A percentile compares a stretch with the other conserved stretches of the same genome.
These are phyloP conservation scores for Candida labiduridarum DNA, from an alignment of 1,139 yeast species.

Conservation along the genomic window DNA sequence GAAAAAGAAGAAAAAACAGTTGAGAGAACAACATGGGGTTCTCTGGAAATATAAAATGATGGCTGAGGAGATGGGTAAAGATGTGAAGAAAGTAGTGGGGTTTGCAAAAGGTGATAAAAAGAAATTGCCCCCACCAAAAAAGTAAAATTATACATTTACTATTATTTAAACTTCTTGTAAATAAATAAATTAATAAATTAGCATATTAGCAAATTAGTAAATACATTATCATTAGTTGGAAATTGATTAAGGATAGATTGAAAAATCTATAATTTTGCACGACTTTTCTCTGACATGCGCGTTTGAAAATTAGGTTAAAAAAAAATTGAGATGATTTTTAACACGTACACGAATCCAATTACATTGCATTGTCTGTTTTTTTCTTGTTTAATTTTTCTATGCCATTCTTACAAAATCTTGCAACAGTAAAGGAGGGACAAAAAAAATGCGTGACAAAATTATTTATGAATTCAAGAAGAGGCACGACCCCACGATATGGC, in stretches of 20 bases:
- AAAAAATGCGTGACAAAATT: constrained; percentile 3
- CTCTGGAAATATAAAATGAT: constrained; percentile 45
- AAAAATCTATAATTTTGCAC: no score
- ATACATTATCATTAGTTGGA: no score
- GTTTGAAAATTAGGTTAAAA: not conserved
- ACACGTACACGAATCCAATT: not conserved
- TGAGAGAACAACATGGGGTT: constrained; percentile 41
- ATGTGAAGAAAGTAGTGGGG: constrained; percentile 27
- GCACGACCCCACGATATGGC: not conserved
- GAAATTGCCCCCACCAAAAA: constrained; percentile 7
- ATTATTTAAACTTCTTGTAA: constrained; percentile 3
- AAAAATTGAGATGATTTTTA: constrained; percentile 3
- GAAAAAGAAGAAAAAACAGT: constrained; percentile 40
- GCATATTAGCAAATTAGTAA: no score
- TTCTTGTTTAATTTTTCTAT: not conserved
- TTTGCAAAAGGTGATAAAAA: constrained; percentile 14
- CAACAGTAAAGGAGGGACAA: not conserved
- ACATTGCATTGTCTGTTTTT: not conserved
- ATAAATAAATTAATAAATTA: constrained; percentile 3
- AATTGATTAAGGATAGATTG: no score
- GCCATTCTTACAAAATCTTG: no score
- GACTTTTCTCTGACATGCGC: no score
- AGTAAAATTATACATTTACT: not conserved
- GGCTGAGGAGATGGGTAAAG: constrained; percentile 36
- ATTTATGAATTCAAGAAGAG: not conserved